Base-by-base conservation (phyloP, 1,139 yeast species). In the Geotrichum bryndzae region DNA sequence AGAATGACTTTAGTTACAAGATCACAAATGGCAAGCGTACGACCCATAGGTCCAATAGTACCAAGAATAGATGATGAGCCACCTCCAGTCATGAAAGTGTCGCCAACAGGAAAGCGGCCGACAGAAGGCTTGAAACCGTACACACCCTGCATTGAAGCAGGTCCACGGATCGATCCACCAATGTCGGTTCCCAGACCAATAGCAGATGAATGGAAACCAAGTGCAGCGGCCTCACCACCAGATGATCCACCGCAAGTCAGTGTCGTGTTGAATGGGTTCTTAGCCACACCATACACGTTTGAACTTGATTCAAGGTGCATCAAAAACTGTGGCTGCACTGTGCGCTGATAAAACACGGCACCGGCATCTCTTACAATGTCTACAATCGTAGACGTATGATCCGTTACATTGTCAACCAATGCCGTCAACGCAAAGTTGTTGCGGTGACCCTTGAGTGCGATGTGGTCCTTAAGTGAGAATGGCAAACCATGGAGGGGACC, bases 161-260 rank as follows among this genome's bases (percentile, higher is more conserved):
- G 89, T 61, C 78, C 77, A 60, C 88, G 74, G 58, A 85, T 82
- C 38, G 84, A 78, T 5, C 88, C 89, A 15, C 88, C 89, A 66
- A 85, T 83, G 71, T 85, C 88, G 18, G 87, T 82, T 10, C 88
- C 87, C 53, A 84, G 72, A 0, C 87, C 88, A 46, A 84, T 66
- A 10, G 78, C 70, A 0, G 84, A 76, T 5, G 81, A 86, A 54
- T 77, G 76, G 25, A 81, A 70, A 1, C 80, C 85, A 33, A 83
- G 70, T n/a, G 84, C 69, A 0, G 87, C 80, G 15, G 84, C 87
- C 69, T 84, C 88, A 55, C 89, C 89, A 8, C 87, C 87, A 15
- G 85, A 80, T 3, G 85, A 80, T 0, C 88, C 88, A 50, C 88
- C 88, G 23, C 80, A 69, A 1, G 83, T 73, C 41, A 84, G 73